Evolutionary conservation across 2,329 filamentous ascomycete species (phyloP), one percentile per base, ranked within the genome.

Genomic region (Purpureocillium takamizusanense): DNA sequence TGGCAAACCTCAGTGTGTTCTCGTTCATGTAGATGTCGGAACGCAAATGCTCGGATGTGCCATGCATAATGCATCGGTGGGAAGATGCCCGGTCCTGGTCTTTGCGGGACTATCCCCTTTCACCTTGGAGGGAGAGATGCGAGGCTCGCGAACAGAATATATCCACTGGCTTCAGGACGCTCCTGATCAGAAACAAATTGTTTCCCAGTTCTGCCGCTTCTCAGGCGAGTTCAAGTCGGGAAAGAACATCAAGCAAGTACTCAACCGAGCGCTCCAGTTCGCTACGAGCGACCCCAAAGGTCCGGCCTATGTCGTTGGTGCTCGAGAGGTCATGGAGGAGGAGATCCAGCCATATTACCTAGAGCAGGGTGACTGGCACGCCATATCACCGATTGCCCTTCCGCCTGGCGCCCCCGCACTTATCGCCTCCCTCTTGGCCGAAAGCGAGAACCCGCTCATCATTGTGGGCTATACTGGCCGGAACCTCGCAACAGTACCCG

Each of bases 161-260:
- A 86, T 86, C 46, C 83, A 87, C 55, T 88, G 83, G 81, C 79
- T 86, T 34, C 83, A 88, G 52, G 81, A 88, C 56, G 79, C 84
- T 11, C 82, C 80, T 0, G 81, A 87, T 51, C 83, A 88, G 59
- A 83, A 80, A 55, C 71, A 77, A 52, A 86, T 92, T 43, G 66
- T 92, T 12, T 67, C 74, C 1, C 86, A 90, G 62, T 90, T 90
- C 58, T 90, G 86, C 57, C 74, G 86, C 12, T 92, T 88, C 52
- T 65, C 79, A 0, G 83, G 71, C 7, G 86, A 92, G 62, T 77
- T 92, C 58, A 86, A 85, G 61, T 80, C 81, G 5, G 84, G 84
- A 13, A 75, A 73, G 55, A 90, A 90, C 52, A 74, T 90, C 46
- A 90, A 90, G 66, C 84, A 90, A 64, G 78, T 90, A 61, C 82